Evolutionary conservation across 1,284 basidiomycete genomes (phyloP), one percentile per base, ranked within the genome.

Genomic region (Mycena citricolor): DNA sequence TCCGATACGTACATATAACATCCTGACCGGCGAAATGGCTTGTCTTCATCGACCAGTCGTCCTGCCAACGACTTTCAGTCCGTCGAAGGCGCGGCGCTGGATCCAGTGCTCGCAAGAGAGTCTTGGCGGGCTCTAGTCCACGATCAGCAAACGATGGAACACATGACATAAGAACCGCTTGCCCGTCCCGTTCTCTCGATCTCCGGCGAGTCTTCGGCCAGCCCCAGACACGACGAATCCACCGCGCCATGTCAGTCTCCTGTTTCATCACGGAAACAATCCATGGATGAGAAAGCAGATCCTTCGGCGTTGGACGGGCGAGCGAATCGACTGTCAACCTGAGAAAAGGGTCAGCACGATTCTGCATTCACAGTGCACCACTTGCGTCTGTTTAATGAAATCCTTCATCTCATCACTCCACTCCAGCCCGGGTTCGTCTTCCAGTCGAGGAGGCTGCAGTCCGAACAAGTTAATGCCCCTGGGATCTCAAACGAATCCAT

Each of bases 341-440:
- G 53, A 20, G 26, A 32, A 29, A 32, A 35, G 36, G 33, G 40
- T 48, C 47, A 35, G 40, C n/a, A n/a, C n/a, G n/a, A n/a, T n/a
- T n/a, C n/a, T n/a, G n/a, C n/a, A n/a, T n/a, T n/a, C n/a, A n/a
- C n/a, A n/a, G n/a, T n/a, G n/a, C n/a, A n/a, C 44, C 8, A 61
- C 90, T 60, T 61, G 94, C 90, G 92, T 88, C 56, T 83, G 75
- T 60, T 80, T 84, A 66, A 98, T 85, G 63, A 99, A 98, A 56
- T 94, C 87, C 63, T 95, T 94, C 79, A 98, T 91, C 16, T 83
- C 81, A 32, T 83, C 75, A 40, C 83, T 86, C 90, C 94, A 99
- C 64, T 54, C 76, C 60, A 81, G 74, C 33, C 75, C 81, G 46
- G 76, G 70, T 70, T 85, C 81, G 73, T 91, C 78, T 64, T 84